A percentile compares a stretch with the other conserved stretches of the same genome.
Conservation (phyloP, 1,139 yeast species). For the Wickerhamomyces sp. region DNA sequence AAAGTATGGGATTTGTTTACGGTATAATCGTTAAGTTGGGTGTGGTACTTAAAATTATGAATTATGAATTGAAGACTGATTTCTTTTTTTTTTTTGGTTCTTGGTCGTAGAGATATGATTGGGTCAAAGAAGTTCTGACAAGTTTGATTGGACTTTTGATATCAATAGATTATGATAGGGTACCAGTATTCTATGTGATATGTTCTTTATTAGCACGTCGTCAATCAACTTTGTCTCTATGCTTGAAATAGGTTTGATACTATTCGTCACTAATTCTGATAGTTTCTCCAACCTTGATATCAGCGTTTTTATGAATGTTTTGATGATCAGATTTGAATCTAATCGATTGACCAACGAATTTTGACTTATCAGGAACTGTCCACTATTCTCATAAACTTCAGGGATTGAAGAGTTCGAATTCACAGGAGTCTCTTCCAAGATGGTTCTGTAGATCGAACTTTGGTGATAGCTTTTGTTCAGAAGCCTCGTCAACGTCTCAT, state of each 20-base stretch:
- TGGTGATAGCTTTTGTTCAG: slow-evolving; percentile 6
- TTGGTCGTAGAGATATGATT: background rate
- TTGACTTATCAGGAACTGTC: background rate
- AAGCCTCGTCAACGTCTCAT: slow-evolving; percentile 21
- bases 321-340: background rate
- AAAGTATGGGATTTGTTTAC: slow-evolving; percentile 14
- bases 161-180: slow-evolving; percentile 18
- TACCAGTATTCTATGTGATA: slow-evolving; percentile 14
- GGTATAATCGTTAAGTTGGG: no score
- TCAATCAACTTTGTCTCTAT: slow-evolving; percentile 16
- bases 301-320: slow-evolving; percentile 2
- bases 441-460: background rate
- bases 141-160: slow-evolving; percentile 10
- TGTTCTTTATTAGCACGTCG: slow-evolving; percentile 19
- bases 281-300: slow-evolving; percentile 13
- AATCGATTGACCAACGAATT: background rate
- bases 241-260: slow-evolving; percentile 1
- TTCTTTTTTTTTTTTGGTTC: background rate
- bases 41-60: no score
- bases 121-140: slow-evolving; percentile 2
- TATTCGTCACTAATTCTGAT: slow-evolving; percentile 4
- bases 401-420: background rate
- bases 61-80: no score
- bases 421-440: background rate
- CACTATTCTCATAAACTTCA: background rate